phyloP scores from a whole-genome alignment of 305 asterid genomes.

The Fraxinus xanthoxyloides region DNA sequence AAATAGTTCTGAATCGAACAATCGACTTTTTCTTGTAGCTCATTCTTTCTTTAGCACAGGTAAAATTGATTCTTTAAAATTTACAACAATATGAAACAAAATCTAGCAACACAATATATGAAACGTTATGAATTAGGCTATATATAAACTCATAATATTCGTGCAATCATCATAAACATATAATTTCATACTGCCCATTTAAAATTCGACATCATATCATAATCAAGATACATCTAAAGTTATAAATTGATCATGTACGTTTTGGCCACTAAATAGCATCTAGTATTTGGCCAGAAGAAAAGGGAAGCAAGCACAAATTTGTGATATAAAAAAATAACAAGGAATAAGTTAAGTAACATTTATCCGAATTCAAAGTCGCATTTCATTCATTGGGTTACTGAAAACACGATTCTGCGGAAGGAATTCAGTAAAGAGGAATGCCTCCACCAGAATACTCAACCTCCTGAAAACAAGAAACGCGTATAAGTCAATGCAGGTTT shows the following conservation, averaged over 20 bases:
- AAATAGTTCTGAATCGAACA: no score
- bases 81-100: no score
- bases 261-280: background rate
- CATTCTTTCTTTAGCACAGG: background rate
- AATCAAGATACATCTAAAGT: background rate
- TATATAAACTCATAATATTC: background rate
- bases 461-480: conserved; percentile 48
- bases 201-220: background rate
- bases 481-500: background rate
- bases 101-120: background rate
- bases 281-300: background rate
- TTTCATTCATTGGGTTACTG: background rate
- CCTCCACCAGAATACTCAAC: conserved; percentile 96
- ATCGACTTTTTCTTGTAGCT: background rate
- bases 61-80: no score
- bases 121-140: background rate
- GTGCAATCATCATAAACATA: background rate
- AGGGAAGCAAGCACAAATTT: background rate
- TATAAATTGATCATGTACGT: no score
- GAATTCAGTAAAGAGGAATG: conserved; percentile 40
- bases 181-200: background rate
- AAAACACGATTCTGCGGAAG: background rate
- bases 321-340: background rate
- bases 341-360: background rate
- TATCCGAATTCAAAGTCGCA: background rate